Conservation (phyloP, 169 alveolate species). For the Cryptosporidium viatorum region DNA sequence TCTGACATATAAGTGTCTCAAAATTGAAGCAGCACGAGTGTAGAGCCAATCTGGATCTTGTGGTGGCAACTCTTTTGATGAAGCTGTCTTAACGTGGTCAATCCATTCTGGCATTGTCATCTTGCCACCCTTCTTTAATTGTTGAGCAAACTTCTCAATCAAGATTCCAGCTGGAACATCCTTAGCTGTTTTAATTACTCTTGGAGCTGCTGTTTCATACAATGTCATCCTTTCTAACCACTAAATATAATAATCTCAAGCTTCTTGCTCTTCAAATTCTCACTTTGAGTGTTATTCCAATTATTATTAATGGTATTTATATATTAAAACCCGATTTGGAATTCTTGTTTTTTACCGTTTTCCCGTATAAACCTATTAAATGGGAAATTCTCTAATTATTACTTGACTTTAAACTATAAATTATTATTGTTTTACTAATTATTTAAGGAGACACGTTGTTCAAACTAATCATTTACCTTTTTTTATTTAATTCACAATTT, state of each 20-base stretch:
- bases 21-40: constrained; percentile 95
- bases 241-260: constrained; percentile 3
- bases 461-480: neutral
- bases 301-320: neutral
- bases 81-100: constrained; percentile 93
- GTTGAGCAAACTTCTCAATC: constrained; percentile 93
- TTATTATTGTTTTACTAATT: neutral
- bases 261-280: neutral
- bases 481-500: neutral
- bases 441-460: neutral
- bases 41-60: constrained; percentile 96
- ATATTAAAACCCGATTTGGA: neutral
- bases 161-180: constrained; percentile 95
- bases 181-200: constrained; percentile 87
- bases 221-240: constrained; percentile 45
- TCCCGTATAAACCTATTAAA: neutral
- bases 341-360: neutral
- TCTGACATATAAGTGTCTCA: constrained; percentile 93
- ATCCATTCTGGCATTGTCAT: constrained; percentile 96
- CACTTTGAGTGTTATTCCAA: constrained; percentile 13
- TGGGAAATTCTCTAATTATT: neutral
- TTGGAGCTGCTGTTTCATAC: constrained; percentile 75
- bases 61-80: constrained; percentile 95
- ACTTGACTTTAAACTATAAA: neutral
- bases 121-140: constrained; percentile 93